Evolutionary conservation across 768 basidiomycete genomes (phyloP), one percentile per base, ranked within the genome.

Genomic region (Xanthoconium stramineum): DNA sequence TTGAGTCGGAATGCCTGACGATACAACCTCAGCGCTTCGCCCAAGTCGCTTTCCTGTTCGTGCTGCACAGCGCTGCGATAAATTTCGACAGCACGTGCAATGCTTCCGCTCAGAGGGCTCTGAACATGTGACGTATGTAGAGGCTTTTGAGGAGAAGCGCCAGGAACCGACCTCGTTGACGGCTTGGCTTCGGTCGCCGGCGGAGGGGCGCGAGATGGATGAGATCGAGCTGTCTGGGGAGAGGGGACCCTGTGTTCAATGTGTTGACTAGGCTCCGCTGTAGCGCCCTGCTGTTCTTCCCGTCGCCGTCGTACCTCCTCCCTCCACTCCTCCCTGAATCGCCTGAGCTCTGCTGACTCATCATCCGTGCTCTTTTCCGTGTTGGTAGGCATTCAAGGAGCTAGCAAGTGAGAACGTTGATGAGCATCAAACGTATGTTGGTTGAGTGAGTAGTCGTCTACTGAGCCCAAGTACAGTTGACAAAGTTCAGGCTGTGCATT

Each of bases 1-100:
- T 94, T 82, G 72, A 88, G 73, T 50, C 86, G 82, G 69, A 94
- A 94, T 3, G 91, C 91, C 58, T 83, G 82, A 11, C 91, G 84
- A 64, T 96, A 97, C 9, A 93, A 72, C 28, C 71, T 65, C 11
- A 94, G 71, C 12, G 94, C 94, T 35, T 87, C 83, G 60, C 94
- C 88, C 47, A 92, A 75, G 56, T 88, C 75, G 38, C 91, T 84
- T 43, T 72, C 74, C 66, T 91, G 88, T 69, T 97, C 94, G 45
- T 81, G 76, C 38, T 83, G 77, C 32, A 93, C 79, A 10, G 94
- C 94, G 19, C 73, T 77, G 30, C 80, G 72, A 69, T 96, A 97
- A 13, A 85, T 61, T 10, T 80, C 79, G 44, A 92, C 73, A 6
- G 91, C 90, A 46, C 67, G 73, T 42, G 68, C 65, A 30, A 83